Conservation (phyloP, 495 filamentous ascomycete genomes). For the Polyplosphaeria fusca region DNA sequence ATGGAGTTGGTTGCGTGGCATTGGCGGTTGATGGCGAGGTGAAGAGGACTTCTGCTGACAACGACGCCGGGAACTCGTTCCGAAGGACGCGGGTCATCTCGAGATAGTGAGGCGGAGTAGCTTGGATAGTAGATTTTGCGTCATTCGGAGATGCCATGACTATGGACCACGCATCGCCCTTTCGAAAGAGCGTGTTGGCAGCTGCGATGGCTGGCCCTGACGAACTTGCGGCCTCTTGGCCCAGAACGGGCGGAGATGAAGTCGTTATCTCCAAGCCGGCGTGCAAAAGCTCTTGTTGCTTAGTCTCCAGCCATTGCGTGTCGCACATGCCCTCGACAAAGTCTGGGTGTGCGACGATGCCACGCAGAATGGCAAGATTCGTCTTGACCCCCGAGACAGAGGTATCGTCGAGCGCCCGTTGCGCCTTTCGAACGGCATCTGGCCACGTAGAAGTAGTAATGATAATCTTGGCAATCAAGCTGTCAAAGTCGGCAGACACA, state of each 20-base stretch:
- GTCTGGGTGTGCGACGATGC: slow-evolving; percentile 50
- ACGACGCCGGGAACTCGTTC: slow-evolving; percentile 57
- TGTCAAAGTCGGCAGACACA: slow-evolving; percentile 58
- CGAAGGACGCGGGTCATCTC: slow-evolving; percentile 52
- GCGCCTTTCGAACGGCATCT: slow-evolving; percentile 51
- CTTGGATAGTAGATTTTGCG: slow-evolving; percentile 2
- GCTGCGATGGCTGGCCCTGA: slow-evolving; percentile 7
- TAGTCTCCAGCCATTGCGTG: slow-evolving; percentile 57
- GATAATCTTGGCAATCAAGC: slow-evolving; percentile 60
- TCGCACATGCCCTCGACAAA: slow-evolving; percentile 49
- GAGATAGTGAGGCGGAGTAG: slow-evolving; percentile 44
- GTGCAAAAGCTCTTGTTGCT: slow-evolving; percentile 45
- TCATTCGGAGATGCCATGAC: slow-evolving; percentile 42
- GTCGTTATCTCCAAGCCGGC: slow-evolving; percentile 27
- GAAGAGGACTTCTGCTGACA: slow-evolving; percentile 56
- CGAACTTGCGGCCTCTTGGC: background rate
- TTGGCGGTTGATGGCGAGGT: slow-evolving; percentile 43
- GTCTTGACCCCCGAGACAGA: slow-evolving; percentile 55
- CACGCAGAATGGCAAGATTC: slow-evolving; percentile 52
- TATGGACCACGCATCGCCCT: slow-evolving; percentile 57
- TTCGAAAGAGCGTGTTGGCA: slow-evolving; percentile 50
- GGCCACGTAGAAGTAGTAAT: slow-evolving; percentile 54
- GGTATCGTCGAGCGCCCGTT: slow-evolving; percentile 54
- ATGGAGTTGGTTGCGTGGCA: slow-evolving; percentile 34
- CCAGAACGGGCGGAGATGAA: background rate